Evolutionary conservation across 2,329 filamentous ascomycete species (phyloP).

Genomic region (Aspergillus sp.): DNA sequence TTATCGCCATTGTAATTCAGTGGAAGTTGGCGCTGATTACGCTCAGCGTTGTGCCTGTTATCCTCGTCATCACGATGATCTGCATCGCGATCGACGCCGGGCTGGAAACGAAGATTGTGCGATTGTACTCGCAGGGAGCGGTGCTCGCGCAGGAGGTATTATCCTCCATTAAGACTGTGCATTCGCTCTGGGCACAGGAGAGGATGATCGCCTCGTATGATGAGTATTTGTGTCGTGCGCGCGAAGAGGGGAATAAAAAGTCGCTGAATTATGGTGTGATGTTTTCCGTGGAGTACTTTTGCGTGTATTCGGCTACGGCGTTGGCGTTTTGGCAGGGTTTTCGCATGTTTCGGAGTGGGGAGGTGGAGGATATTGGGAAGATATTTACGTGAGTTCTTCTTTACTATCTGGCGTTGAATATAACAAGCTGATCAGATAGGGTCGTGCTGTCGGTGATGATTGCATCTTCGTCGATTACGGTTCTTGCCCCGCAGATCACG

Average conservation of each 20-base stretch:
- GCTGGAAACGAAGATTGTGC: constrained; percentile 20
- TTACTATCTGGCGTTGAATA: not conserved
- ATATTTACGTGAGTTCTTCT: not conserved
- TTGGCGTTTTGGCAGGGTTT: not conserved
- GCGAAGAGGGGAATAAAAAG: not conserved
- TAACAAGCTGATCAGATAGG: too few species aligned
- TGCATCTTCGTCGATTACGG: not conserved
- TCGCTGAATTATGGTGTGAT: not conserved
- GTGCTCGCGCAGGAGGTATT: constrained; percentile 46
- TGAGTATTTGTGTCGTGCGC: not conserved
- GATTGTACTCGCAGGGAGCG: constrained; percentile 42
- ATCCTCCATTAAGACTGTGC: constrained; percentile 43
- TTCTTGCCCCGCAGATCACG: not conserved
- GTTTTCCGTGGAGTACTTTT: not conserved
- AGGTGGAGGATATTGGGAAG: not conserved
- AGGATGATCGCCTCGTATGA: not conserved
- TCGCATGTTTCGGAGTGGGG: not conserved
- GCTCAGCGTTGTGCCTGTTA: constrained; percentile 43
- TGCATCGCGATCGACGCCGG: constrained; percentile 17
- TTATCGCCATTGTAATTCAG: constrained; percentile 36
- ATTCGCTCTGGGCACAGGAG: constrained; percentile 31
- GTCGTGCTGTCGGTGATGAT: not conserved
- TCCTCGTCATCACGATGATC: constrained; percentile 23
- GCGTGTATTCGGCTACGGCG: not conserved
- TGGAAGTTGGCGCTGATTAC: constrained; percentile 45